Conservation (phyloP, 192 early-diverging fungal species). For the Kickxella alabastrina region DNA sequence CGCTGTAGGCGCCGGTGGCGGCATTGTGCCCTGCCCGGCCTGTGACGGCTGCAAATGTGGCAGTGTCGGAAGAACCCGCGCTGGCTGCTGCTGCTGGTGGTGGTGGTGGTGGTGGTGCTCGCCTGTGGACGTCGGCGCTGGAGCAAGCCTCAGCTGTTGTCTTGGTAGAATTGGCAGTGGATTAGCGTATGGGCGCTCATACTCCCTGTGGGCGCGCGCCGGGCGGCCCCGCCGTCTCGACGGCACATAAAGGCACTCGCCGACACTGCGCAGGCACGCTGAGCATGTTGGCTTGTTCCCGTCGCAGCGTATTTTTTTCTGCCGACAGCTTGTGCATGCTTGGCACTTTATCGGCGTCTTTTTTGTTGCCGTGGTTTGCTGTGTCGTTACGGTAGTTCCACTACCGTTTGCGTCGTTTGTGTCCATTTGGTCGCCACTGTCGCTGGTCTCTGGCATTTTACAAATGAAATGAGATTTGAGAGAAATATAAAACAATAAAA, state of each 20-base stretch:
- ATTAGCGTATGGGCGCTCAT: constrained; percentile 45
- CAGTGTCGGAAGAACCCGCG: constrained; percentile 37
- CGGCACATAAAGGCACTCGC: constrained; percentile 50
- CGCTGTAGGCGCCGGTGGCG: constrained; percentile 39
- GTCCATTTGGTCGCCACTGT: constrained; percentile 44
- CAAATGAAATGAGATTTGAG: too few relatives aligned
- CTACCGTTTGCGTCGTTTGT: background rate
- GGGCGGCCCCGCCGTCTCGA: constrained; percentile 49
- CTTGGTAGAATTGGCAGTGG: constrained; percentile 51
- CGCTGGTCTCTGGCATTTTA: constrained; percentile 39
- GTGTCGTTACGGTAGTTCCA: too few relatives aligned
- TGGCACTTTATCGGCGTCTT: constrained; percentile 45
- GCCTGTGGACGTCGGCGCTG: constrained; percentile 17
- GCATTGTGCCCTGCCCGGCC: constrained; percentile 42
- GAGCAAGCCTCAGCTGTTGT: too few relatives aligned
- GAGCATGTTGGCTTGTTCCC: constrained; percentile 49
- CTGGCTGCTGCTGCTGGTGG: constrained; percentile 14
- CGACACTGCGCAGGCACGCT: constrained; percentile 34
- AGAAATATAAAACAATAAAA: background rate
- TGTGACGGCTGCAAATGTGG: constrained; percentile 43
- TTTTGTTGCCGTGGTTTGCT: constrained; percentile 13
- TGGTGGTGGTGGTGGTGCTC: constrained; percentile 5
- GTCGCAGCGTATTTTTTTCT: constrained; percentile 53
- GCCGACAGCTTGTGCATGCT: constrained; percentile 52
- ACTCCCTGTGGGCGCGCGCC: constrained; percentile 45